Percentiles rank a stretch among this genome's conserved stretches.
Evolutionary conservation across 1,284 basidiomycete species (phyloP).

Genomic region (Tremellales sp.): DNA sequence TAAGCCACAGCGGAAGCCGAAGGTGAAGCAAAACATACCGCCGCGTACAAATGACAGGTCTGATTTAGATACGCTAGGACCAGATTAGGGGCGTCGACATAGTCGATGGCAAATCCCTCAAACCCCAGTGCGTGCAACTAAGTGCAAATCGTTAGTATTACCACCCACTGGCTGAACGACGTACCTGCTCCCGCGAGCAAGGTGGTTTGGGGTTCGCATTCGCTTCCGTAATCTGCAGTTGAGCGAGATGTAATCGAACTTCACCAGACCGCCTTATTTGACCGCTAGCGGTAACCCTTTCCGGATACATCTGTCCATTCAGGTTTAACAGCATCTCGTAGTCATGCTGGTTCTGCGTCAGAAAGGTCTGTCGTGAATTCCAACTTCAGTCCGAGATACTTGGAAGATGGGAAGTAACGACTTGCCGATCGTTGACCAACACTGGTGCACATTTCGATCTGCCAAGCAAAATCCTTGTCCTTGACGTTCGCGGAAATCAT

Average conservation of each 20-base stretch:
- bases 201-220: constrained; percentile 25
- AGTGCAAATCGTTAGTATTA: not conserved
- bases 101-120: constrained; percentile 78
- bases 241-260: constrained; percentile 25
- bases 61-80: constrained; percentile 55
- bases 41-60: constrained; percentile 63
- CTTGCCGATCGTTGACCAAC: constrained; percentile 61
- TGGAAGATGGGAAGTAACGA: not conserved
- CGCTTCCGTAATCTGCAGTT: constrained; percentile 27
- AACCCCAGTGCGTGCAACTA: constrained; percentile 67
- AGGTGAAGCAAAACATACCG: constrained; percentile 51
- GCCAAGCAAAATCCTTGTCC: constrained; percentile 60
- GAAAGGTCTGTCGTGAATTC: constrained; percentile 68
- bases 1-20: too few species aligned
- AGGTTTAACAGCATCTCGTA: constrained; percentile 64
- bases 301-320: constrained; percentile 54
- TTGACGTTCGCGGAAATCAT: constrained; percentile 68
- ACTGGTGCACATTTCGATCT: constrained; percentile 73
- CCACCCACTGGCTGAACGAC: not conserved
- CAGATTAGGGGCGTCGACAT: constrained; percentile 52
- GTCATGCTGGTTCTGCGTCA: constrained; percentile 80
- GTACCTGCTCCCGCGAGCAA: constrained; percentile 18
- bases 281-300: constrained; percentile 1
- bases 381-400: not conserved
- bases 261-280: constrained; percentile 2